These are phyloP conservation scores for Termitomyces eurrhizus DNA, from an alignment of 768 basidiomycete genomes.

Conservation along the genomic window DNA sequence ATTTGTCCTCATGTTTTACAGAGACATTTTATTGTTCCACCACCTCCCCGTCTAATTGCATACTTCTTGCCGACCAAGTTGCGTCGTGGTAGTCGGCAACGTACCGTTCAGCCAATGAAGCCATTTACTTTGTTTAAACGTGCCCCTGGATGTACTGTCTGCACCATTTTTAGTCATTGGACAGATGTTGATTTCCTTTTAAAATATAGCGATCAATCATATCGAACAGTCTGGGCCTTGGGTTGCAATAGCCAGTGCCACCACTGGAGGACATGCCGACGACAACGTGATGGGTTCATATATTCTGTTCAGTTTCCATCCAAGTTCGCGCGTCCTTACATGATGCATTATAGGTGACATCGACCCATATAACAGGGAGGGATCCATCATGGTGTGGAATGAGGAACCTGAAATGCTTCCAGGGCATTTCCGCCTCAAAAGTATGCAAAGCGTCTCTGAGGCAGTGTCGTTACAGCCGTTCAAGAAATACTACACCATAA, in stretches of 20 bases:
- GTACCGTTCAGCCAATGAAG: conserved; percentile 16
- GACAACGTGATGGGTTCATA: too few species aligned
- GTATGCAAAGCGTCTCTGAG: background rate
- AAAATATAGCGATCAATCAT: too few species aligned
- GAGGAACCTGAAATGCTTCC: conserved; percentile 17
- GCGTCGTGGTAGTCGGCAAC: background rate
- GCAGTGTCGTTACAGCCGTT: conserved; percentile 14
- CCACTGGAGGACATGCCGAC: too few species aligned
- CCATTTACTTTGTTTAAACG: conserved; percentile 33
- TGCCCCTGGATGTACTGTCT: conserved; percentile 36
- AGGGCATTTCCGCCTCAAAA: conserved; percentile 18
- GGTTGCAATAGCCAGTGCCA: too few species aligned
- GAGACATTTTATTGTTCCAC: background rate
- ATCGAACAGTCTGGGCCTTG: too few species aligned
- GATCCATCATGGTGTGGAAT: conserved; percentile 42
- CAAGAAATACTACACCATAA: conserved; percentile 50
- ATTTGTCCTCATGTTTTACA: background rate
- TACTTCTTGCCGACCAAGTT: conserved; percentile 4
- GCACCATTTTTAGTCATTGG: background rate
- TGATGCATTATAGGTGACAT: too few species aligned
- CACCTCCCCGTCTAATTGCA: conserved; percentile 1
- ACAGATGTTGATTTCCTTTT: too few species aligned
- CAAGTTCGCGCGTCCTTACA: too few species aligned
- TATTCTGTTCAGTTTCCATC: too few species aligned
- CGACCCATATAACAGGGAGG: conserved; percentile 12